Conservation (phyloP, 1,139 yeast genomes). For the Hemisphaericaspora subhashii region DNA sequence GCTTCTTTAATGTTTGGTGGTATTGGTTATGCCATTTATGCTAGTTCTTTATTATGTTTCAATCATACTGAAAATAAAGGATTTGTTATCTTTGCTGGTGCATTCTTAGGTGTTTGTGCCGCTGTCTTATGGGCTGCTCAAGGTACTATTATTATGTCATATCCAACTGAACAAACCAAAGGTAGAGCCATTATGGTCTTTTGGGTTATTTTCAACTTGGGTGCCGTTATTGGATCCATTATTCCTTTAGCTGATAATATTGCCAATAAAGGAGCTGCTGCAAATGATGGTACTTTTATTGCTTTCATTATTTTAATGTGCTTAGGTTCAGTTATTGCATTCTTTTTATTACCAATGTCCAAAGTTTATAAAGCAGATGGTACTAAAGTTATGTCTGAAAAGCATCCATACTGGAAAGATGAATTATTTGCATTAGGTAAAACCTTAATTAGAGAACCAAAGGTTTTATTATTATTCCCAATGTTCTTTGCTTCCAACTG, state of each 20-base stretch:
- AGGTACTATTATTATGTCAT: slow-evolving; percentile 57
- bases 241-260: slow-evolving; percentile 56
- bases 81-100: slow-evolving; percentile 60
- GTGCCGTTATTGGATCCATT: slow-evolving; percentile 59
- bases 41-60: slow-evolving; percentile 51
- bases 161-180: slow-evolving; percentile 55
- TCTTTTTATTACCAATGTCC: slow-evolving; percentile 47
- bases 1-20: slow-evolving; percentile 54
- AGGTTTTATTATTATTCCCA: slow-evolving; percentile 51
- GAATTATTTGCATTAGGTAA: slow-evolving; percentile 45
- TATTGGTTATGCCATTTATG: slow-evolving; percentile 55
- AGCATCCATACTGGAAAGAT: slow-evolving; percentile 47
- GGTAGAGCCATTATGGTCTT: slow-evolving; percentile 57
- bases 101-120: slow-evolving; percentile 60
- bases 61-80: slow-evolving; percentile 50
- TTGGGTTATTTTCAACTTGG: slow-evolving; percentile 65
- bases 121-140: slow-evolving; percentile 62
- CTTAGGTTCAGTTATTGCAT: slow-evolving; percentile 47
- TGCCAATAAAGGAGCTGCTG: slow-evolving; percentile 35
- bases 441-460: slow-evolving; percentile 47
- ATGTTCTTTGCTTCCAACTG: slow-evolving; percentile 65
- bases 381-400: slow-evolving; percentile 44
- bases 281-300: slow-evolving; percentile 54
- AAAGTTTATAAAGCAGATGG: slow-evolving; percentile 56
- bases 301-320: slow-evolving; percentile 59